Evolutionary conservation across 1,284 basidiomycete genomes (phyloP).

Genomic region (Ceratobasidium sp.): DNA sequence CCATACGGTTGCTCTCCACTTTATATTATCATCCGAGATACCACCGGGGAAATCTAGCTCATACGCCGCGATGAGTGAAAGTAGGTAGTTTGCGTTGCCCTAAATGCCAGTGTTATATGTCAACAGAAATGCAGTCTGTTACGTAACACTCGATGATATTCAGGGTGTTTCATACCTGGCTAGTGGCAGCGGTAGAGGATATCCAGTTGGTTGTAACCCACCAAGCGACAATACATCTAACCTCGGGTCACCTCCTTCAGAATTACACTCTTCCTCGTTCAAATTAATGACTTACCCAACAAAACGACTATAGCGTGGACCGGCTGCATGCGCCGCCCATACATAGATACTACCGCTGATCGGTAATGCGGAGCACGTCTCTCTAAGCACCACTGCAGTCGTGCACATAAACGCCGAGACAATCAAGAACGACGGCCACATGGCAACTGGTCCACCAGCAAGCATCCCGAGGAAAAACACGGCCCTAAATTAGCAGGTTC

Average conservation of each 20-base stretch:
- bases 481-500: constrained; percentile 38
- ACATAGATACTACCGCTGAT: constrained; percentile 58
- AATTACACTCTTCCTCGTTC: too few species aligned
- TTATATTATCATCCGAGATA: constrained; percentile 54
- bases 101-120: constrained; percentile 11
- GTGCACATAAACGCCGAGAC: constrained; percentile 52
- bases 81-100: constrained; percentile 55
- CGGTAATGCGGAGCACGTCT: constrained; percentile 55
- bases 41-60: constrained; percentile 56
- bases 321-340: constrained; percentile 58
- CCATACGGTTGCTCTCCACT: constrained; percentile 58
- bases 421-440: constrained; percentile 53
- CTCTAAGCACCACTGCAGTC: constrained; percentile 58
- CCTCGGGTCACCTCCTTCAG: background rate
- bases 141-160: too few species aligned
- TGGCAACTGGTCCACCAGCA: constrained; percentile 57
- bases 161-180: constrained; percentile 46
- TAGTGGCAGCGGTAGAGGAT: constrained; percentile 55
- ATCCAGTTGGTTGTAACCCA: constrained; percentile 58
- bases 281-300: constrained; percentile 48
- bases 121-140: too few species aligned
- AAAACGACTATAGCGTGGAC: constrained; percentile 54
- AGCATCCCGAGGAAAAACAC: constrained; percentile 57
- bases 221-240: constrained; percentile 56
- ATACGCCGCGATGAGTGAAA: constrained; percentile 56